Percentiles rank a stretch among this genome's conserved stretches.
These are phyloP conservation scores for Diospyros kaki DNA, from an alignment of 148 eudicot genomes.

Conservation along the genomic window DNA sequence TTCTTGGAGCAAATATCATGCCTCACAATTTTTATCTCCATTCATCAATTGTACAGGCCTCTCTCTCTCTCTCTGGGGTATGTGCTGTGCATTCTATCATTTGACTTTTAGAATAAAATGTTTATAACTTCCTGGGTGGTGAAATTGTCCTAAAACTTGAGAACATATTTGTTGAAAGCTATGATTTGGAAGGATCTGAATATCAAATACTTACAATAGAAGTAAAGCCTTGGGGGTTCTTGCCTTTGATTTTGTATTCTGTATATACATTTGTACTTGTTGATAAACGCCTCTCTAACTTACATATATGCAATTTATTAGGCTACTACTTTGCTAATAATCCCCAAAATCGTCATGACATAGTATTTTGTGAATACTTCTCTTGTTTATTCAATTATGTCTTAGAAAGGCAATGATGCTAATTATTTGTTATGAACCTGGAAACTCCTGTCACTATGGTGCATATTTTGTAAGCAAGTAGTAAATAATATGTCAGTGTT, in stretches of 20 bases:
- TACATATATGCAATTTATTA: neutral
- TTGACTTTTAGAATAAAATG: neutral
- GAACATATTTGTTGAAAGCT: neutral
- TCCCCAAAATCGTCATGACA: too few species aligned
- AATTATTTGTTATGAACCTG: neutral
- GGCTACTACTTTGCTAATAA: too few species aligned
- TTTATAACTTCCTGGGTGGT: neutral
- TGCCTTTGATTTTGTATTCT: neutral
- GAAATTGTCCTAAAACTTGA: neutral
- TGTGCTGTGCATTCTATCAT: neutral
- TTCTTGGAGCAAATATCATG: constrained; percentile 87
- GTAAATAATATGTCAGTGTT: neutral
- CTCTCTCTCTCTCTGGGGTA: constrained; percentile 10
- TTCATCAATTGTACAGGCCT: constrained; percentile 90
- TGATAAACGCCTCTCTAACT: neutral
- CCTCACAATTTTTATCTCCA: constrained; percentile 95
- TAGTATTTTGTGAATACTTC: neutral
- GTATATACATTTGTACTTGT: neutral
- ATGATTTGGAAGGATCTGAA: neutral
- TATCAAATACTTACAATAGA: neutral
- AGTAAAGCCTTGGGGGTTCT: neutral
- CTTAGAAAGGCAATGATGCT: neutral
- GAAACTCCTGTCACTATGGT: neutral
- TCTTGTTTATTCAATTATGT: neutral
- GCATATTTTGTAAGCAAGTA: neutral